Evolutionary conservation across 805 yeast genomes (phyloP).

Genomic region (Sugiyamaella americana): DNA sequence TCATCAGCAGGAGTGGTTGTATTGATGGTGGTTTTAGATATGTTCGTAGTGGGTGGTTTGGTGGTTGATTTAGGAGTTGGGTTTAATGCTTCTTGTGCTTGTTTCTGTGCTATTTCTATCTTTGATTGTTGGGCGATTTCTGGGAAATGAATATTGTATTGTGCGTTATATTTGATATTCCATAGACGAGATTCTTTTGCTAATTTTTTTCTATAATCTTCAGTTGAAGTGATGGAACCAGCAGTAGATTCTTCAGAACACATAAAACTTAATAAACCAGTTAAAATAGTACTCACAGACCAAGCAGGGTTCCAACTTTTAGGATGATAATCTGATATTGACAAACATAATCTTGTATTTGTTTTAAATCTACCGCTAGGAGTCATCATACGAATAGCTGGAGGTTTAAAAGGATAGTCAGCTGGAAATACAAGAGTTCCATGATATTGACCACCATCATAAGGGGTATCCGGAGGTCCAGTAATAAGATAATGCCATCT

Average conservation of each 20-base stretch:
- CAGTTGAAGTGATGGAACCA: constrained; percentile 69
- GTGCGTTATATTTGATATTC: constrained; percentile 57
- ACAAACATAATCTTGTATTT: constrained; percentile 74
- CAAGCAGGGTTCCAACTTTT: constrained; percentile 96
- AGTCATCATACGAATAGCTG: constrained; percentile 74
- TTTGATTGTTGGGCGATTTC: neutral
- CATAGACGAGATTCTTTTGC: constrained; percentile 59
- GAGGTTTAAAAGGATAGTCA: constrained; percentile 90
- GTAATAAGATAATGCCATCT: constrained; percentile 85
- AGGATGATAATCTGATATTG: constrained; percentile 94
- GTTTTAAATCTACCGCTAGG: constrained; percentile 71
- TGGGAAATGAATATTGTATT: constrained; percentile 62
- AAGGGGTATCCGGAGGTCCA: constrained; percentile 89
- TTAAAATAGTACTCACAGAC: constrained; percentile 84
- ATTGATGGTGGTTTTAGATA: neutral
- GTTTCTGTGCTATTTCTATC: neutral
- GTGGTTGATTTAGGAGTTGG: neutral
- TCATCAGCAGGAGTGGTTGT: neutral
- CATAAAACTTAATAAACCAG: constrained; percentile 87
- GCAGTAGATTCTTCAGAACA: constrained; percentile 80
- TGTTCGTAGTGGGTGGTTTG: neutral
- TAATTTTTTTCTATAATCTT: constrained; percentile 34
- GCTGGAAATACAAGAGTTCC: constrained; percentile 78
- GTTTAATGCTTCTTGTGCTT: neutral
- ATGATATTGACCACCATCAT: constrained; percentile 80